These are phyloP conservation scores for Strobilomyces echinocephalus DNA, from an alignment of 768 basidiomycete genomes.

Conservation along the genomic window DNA sequence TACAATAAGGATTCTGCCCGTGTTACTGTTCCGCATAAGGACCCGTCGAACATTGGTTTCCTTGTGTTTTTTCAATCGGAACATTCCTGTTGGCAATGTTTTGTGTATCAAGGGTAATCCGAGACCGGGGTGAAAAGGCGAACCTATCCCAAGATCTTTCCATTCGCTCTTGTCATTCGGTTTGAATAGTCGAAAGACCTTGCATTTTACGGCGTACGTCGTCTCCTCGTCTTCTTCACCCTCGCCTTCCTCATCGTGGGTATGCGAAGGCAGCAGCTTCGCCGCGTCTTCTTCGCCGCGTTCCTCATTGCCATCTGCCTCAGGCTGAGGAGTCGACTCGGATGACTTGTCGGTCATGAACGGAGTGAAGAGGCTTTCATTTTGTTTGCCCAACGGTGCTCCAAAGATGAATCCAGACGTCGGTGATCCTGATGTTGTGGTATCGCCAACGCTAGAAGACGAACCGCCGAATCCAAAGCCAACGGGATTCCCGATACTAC, in stretches of 20 bases:
- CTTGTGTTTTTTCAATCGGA: constrained; percentile 73
- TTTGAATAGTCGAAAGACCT: constrained; percentile 58
- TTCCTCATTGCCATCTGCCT: constrained; percentile 20
- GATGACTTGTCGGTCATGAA: constrained; percentile 25
- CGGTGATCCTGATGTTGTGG: constrained; percentile 10
- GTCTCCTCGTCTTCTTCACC: constrained; percentile 82
- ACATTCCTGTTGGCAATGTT: constrained; percentile 42
- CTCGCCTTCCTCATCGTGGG: constrained; percentile 67
- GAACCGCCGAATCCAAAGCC: constrained; percentile 47
- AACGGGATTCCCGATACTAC: constrained; percentile 59
- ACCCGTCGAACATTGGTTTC: constrained; percentile 53
- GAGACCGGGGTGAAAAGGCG: constrained; percentile 19
- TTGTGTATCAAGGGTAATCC: background rate
- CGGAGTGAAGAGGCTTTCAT: constrained; percentile 26
- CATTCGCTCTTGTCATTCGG: constrained; percentile 46
- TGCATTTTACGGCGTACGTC: constrained; percentile 50
- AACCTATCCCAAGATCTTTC: constrained; percentile 67
- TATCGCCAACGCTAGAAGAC: constrained; percentile 18
- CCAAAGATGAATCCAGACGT: constrained; percentile 25
- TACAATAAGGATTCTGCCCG: constrained; percentile 73
- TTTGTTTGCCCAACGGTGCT: constrained; percentile 15
- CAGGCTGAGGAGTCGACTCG: constrained; percentile 30
- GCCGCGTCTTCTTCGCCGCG: constrained; percentile 28
- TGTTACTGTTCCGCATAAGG: constrained; percentile 66
- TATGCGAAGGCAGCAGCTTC: constrained; percentile 22